Conservation (phyloP, 2,329 filamentous ascomycete genomes). For the Alternaria viburni region DNA sequence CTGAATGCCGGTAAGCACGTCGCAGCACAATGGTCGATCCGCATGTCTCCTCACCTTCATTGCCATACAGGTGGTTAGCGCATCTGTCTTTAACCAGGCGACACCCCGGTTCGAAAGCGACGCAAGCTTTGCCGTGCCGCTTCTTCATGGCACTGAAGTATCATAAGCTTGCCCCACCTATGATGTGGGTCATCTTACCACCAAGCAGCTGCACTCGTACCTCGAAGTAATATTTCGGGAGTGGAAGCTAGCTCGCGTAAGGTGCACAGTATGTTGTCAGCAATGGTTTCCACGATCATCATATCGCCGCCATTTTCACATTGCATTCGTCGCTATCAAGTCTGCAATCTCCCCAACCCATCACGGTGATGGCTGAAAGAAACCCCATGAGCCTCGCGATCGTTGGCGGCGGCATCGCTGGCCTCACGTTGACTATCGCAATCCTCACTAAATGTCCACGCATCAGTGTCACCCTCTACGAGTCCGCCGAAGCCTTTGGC, state of each 20-base stretch:
- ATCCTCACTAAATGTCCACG: conserved; percentile 51
- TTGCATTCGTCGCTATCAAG: background rate
- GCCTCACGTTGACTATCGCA: conserved; percentile 59
- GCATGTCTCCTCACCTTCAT: too few relatives aligned
- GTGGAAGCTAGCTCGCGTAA: background rate
- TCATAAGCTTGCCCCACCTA: background rate
- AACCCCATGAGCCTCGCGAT: conserved; percentile 57
- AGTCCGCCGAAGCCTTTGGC: conserved; percentile 60
- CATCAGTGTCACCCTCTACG: conserved; percentile 60
- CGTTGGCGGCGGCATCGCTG: conserved; percentile 66
- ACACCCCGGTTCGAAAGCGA: background rate
- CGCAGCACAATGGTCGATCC: too few relatives aligned
- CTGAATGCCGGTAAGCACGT: background rate
- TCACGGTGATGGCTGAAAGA: conserved; percentile 4
- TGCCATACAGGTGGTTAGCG: too few relatives aligned
- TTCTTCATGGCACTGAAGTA: background rate
- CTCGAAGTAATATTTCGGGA: background rate
- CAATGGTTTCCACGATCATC: background rate
- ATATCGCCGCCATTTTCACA: background rate
- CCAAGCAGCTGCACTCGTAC: background rate
- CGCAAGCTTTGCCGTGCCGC: too few relatives aligned
- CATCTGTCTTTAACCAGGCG: too few relatives aligned
- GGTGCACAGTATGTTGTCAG: background rate
- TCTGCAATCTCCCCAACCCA: background rate
- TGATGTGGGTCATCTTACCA: background rate